Conservation (phyloP, 192 early-diverging fungal species). For the Rhizophagus sp. region DNA sequence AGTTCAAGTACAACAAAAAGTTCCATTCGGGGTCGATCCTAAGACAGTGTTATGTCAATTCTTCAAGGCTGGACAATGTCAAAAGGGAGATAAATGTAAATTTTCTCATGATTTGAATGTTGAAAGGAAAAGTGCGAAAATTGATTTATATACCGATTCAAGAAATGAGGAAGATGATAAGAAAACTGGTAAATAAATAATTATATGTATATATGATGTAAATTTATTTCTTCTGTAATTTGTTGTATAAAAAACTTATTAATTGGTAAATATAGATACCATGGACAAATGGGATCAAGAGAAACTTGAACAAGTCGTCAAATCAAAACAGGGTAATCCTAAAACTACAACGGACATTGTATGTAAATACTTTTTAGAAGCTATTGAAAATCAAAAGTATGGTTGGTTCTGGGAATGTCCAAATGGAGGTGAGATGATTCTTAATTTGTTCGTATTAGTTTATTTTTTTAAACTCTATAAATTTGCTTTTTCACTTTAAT, state of each 20-base stretch:
- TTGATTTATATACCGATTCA: conserved; percentile 91
- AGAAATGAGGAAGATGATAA: conserved; percentile 64
- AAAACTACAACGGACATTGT: conserved; percentile 95
- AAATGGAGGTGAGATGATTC: conserved; percentile 72
- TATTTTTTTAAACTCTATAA: background rate
- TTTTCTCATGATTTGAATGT: conserved; percentile 95
- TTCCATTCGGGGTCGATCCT: conserved; percentile 97
- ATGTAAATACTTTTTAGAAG: conserved; percentile 97
- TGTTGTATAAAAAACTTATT: background rate
- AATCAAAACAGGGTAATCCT: conserved; percentile 70
- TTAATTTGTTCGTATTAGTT: conserved; percentile 18
- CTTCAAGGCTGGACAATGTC: conserved; percentile 91
- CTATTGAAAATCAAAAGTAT: conserved; percentile 93
- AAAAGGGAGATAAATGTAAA: conserved; percentile 92
- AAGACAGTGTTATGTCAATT: conserved; percentile 91
- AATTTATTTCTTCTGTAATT: background rate
- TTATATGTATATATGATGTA: background rate
- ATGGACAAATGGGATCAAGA: conserved; percentile 97
- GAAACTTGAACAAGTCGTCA: conserved; percentile 88
- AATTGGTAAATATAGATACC: conserved; percentile 58
- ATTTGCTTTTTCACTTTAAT: background rate
- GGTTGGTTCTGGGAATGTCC: conserved; percentile 99
- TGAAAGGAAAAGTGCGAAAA: conserved; percentile 88
- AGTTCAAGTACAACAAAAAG: conserved; percentile 82
- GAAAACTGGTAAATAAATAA: conserved; percentile 33